Base-by-base conservation (phyloP, 2,329 filamentous ascomycete genomes). In the Fragosphaeria purpurea region DNA sequence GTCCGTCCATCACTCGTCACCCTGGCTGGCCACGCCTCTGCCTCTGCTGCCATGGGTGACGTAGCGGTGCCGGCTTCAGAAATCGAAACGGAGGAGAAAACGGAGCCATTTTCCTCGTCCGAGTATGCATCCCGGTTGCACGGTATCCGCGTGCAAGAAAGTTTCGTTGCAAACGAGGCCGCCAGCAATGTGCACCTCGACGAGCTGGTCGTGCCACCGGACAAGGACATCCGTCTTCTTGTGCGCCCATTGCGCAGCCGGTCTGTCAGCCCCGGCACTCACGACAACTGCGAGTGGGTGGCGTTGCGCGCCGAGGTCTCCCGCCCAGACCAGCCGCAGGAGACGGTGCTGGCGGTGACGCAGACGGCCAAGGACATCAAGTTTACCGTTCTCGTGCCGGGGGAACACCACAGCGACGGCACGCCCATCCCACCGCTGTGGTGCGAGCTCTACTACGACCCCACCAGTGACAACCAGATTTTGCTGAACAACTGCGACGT, bases 361-460 rank as follows among this genome's bases (percentile, higher is more conserved):
- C 77, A 81, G 66, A 80, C 77, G 5, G 69, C 72, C 54, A 72
- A 72, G 58, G 76, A 80, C 61, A 78, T 79, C 68, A 80, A 78
- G 55, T 80, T 80, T 59, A 75, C 74, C 40, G 75, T 80, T 53
- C 68, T 72, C 46, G 76, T 80, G 51, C 77, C 76, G 5, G 69
- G 70, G 12, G 71, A 74, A 50, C 66, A 41, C 47, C 63, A 66
- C 41, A 67, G 72, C 51, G 64, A 64, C 42, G 67, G 69, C 43
- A 65, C 62, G 7, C 62, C 66, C 7, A 65, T 72, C 12, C 74
- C 75, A 12, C 70, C 73, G 5, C 58, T 80, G n/a, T 79, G 74
- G 74, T 80, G 75, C 60, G 76, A 80, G 61, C 65, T 81, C 38
- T 80, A 79, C 57, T 80, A 80, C 56, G 75, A 80, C 61, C 76